phyloP scores from a whole-genome alignment of 2,329 filamentous ascomycete species.

The Fusarium sublunatum region DNA sequence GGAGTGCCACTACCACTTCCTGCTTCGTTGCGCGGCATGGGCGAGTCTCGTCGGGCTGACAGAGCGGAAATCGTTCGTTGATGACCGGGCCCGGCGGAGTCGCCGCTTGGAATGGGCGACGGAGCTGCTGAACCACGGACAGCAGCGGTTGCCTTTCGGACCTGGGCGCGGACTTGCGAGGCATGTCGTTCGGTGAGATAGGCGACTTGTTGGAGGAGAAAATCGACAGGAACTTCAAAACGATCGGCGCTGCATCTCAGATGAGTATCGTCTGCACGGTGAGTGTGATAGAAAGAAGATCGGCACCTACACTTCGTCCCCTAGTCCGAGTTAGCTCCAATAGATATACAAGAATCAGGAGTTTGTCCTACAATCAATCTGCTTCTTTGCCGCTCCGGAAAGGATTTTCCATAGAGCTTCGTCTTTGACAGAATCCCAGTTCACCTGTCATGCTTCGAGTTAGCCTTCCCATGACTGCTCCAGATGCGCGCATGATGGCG shows the following conservation, averaged over 20 bases:
- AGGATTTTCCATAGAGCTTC: conserved; percentile 90
- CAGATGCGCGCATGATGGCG: conserved; percentile 35
- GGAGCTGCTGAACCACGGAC: conserved; percentile 67
- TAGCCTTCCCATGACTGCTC: conserved; percentile 37
- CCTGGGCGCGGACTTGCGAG: conserved; percentile 88
- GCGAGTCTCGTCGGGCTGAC: conserved; percentile 69
- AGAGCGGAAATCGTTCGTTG: conserved; percentile 63
- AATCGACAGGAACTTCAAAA: conserved; percentile 88
- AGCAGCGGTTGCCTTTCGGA: conserved; percentile 76
- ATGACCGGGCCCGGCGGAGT: conserved; percentile 53
- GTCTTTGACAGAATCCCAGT: conserved; percentile 90
- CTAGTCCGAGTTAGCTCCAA: conserved; percentile 56
- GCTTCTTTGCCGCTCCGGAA: conserved; percentile 81
- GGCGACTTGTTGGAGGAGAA: conserved; percentile 91
- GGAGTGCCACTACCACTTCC: conserved; percentile 57
- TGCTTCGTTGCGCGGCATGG: conserved; percentile 61
- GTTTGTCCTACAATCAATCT: conserved; percentile 81
- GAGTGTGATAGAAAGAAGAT: conserved; percentile 26
- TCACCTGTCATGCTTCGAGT: conserved; percentile 66
- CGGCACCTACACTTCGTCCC: conserved; percentile 77
- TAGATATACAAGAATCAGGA: conserved; percentile 1
- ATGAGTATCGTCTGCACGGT: conserved; percentile 38
- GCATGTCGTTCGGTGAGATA: conserved; percentile 94
- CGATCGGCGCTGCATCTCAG: conserved; percentile 67
- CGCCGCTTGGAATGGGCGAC: conserved; percentile 66